Evolutionary conservation across 768 basidiomycete species (phyloP).

Genomic region (Phylloporus rhodoxanthus): DNA sequence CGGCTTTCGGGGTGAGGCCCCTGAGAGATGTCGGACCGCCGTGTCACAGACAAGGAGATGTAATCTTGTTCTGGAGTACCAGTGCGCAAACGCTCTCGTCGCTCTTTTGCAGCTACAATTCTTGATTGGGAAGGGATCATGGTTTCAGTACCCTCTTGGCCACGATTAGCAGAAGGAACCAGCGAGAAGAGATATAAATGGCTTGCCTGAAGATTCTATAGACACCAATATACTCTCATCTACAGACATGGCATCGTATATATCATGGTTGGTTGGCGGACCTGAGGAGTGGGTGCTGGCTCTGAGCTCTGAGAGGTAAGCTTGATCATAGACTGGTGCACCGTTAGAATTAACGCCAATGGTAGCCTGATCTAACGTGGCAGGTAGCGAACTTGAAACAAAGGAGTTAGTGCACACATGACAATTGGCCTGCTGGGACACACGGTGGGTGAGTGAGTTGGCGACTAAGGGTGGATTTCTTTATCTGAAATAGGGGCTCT

Average conservation of each 20-base stretch:
- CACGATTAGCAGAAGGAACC: constrained; percentile 1
- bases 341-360: constrained; percentile 41
- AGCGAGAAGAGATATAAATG: not conserved
- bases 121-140: constrained; percentile 66
- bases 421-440: constrained; percentile 6
- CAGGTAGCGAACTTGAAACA: constrained; percentile 34
- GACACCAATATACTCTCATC: constrained; percentile 36
- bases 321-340: constrained; percentile 63
- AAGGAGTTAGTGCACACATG: constrained; percentile 6
- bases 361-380: constrained; percentile 50
- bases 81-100: constrained; percentile 60
- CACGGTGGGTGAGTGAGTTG: constrained; percentile 57
- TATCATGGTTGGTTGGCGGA: constrained; percentile 35
- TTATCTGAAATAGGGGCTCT: constrained; percentile 68
- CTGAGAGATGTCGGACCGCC: constrained; percentile 44
- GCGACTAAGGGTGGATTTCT: constrained; percentile 72
- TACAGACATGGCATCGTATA: constrained; percentile 40
- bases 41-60: constrained; percentile 69
- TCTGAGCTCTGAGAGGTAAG: constrained; percentile 72
- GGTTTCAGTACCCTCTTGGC: constrained; percentile 35
- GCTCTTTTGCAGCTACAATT: constrained; percentile 68
- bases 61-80: constrained; percentile 57
- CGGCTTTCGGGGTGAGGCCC: constrained; percentile 86
- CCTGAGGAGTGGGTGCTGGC: constrained; percentile 64
- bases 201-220: constrained; percentile 30